Conservation (phyloP, 441 rosid genomes). For the Aleurites moluccanus region DNA sequence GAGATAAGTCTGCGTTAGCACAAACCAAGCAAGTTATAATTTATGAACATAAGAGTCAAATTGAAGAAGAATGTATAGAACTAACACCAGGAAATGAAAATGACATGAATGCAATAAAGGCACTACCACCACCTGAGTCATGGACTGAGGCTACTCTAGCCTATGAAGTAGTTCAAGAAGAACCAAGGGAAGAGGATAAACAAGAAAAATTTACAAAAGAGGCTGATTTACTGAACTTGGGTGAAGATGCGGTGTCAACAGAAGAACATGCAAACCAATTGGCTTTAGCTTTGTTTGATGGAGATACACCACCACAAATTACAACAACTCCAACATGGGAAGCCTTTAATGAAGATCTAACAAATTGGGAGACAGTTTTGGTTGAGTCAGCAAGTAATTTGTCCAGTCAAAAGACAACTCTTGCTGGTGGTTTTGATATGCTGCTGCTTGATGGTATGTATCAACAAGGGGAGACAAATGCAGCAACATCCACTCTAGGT, state of each 20-base stretch:
- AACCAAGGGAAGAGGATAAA: slow-evolving; percentile 24
- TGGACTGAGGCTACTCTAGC: slow-evolving; percentile 23
- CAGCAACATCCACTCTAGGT: slow-evolving; percentile 27
- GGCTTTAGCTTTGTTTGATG: slow-evolving; percentile 70
- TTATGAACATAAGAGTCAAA: slow-evolving; percentile 30
- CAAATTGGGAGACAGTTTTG: slow-evolving; percentile 76
- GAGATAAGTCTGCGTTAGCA: slow-evolving; percentile 56
- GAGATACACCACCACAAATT: slow-evolving; percentile 18
- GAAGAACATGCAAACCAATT: slow-evolving; percentile 49
- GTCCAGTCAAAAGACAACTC: slow-evolving; percentile 32
- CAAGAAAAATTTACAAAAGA: slow-evolving; percentile 27
- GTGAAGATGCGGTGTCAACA: slow-evolving; percentile 37
- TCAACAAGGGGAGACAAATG: slow-evolving; percentile 40
- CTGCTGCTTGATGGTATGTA: slow-evolving; percentile 66
- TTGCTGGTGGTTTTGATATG: slow-evolving; percentile 57
- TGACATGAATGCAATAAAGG: slow-evolving; percentile 52
- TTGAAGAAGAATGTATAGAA: slow-evolving; percentile 28
- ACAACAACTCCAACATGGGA: slow-evolving; percentile 47
- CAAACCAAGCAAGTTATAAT: slow-evolving; percentile 24
- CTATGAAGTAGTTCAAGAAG: slow-evolving; percentile 29
- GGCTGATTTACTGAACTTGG: slow-evolving; percentile 65
- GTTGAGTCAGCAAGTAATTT: slow-evolving; percentile 65
- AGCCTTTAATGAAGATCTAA: slow-evolving; percentile 55
- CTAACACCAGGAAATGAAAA: slow-evolving; percentile 31
- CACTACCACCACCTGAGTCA: slow-evolving; percentile 57